Conservation (phyloP, 2,329 filamentous ascomycete genomes). For the Sarocladium strictum region DNA sequence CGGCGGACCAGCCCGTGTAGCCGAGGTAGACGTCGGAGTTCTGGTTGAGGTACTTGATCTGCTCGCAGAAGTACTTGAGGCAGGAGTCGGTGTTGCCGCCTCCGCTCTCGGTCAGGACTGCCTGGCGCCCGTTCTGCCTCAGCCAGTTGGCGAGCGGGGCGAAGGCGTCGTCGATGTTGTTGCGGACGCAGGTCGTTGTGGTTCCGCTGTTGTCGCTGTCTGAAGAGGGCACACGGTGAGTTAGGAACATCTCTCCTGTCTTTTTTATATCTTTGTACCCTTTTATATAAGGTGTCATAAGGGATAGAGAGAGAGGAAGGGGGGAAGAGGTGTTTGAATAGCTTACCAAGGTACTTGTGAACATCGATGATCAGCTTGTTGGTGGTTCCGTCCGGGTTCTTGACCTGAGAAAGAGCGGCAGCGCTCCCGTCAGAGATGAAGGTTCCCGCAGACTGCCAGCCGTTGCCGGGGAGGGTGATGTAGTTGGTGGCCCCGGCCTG, state of each 20-base stretch:
- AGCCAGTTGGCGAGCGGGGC: constrained; percentile 39
- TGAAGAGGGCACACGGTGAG: too few relatives aligned
- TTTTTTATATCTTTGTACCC: too few relatives aligned
- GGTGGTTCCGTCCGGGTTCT: constrained; percentile 52
- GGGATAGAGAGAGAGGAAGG: too few relatives aligned
- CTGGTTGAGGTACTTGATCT: constrained; percentile 38
- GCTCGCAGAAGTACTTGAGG: constrained; percentile 36
- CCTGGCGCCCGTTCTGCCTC: constrained; percentile 39
- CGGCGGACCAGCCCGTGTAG: constrained; percentile 40
- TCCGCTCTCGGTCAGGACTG: constrained; percentile 47
- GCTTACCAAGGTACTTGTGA: constrained; percentile 58
- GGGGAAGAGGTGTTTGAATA: too few relatives aligned
- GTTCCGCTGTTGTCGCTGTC: constrained; percentile 51
- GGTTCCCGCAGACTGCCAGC: constrained; percentile 46
- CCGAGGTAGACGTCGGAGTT: constrained; percentile 43
- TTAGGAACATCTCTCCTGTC: too few relatives aligned
- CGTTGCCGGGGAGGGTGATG: constrained; percentile 58
- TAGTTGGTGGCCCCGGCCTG: constrained; percentile 57
- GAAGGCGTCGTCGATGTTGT: constrained; percentile 45
- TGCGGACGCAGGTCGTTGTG: constrained; percentile 42
- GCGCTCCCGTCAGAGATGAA: constrained; percentile 45
- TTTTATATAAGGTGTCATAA: too few relatives aligned
- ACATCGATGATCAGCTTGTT: constrained; percentile 53
- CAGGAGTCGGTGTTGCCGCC: constrained; percentile 38
- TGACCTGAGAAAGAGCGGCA: constrained; percentile 44